Percentiles rank a stretch among this genome's conserved stretches.
phyloP scores from a whole-genome alignment of 176 grass and related monocot genomes.

The Juncus effusus region DNA sequence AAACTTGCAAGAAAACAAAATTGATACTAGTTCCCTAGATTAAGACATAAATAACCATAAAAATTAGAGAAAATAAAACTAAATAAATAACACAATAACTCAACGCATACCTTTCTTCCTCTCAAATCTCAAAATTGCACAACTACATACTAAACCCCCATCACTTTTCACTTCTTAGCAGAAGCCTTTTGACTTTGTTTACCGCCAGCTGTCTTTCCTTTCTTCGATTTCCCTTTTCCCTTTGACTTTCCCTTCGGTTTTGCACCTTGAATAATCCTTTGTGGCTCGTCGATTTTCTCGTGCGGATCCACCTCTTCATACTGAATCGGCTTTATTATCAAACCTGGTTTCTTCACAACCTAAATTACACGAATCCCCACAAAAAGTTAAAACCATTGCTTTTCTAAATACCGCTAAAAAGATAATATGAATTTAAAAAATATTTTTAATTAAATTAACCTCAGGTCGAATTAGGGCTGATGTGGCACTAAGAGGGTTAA shows the following conservation, averaged over 20 bases:
- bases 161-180: constrained; percentile 20
- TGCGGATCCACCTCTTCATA: constrained; percentile 76
- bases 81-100: no score
- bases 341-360: constrained; percentile 90
- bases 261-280: constrained; percentile 58
- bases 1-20: no score
- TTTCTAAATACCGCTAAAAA: neutral
- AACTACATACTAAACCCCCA: constrained; percentile 3
- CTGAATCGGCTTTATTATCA: constrained; percentile 75
- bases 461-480: constrained; percentile 73
- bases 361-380: constrained; percentile 24
- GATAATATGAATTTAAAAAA: neutral
- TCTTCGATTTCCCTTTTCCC: constrained; percentile 34
- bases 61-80: no score
- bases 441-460: constrained; percentile 40
- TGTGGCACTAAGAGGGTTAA: constrained; percentile 64
- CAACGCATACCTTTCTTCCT: no score
- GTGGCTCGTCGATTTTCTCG: constrained; percentile 60
- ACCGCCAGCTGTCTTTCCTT: constrained; percentile 15
- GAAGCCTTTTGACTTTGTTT: constrained; percentile 2
- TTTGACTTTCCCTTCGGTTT: constrained; percentile 37
- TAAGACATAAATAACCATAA: no score
- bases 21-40: no score
- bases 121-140: constrained; percentile 17
- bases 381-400: constrained; percentile 2